phyloP scores from a whole-genome alignment of 1,284 basidiomycete species.

The Boletus hoseneyae region DNA sequence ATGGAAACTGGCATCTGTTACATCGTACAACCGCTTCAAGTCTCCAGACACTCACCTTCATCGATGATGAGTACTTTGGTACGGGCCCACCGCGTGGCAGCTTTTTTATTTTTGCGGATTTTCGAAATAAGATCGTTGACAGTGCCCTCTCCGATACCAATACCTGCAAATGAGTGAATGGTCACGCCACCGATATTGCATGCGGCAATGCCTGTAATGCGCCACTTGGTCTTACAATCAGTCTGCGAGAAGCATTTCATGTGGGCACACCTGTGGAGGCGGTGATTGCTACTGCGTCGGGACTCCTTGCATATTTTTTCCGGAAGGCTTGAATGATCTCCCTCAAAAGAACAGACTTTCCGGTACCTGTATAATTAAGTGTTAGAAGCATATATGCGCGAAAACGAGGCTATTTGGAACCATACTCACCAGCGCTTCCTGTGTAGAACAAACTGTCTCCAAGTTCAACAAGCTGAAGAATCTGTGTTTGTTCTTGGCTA shows the following conservation, averaged over 20 bases:
- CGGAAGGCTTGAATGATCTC: conserved; percentile 73
- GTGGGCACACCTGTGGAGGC: conserved; percentile 71
- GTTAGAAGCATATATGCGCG: conserved; percentile 7
- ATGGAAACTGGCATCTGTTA: conserved; percentile 68
- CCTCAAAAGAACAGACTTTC: conserved; percentile 87
- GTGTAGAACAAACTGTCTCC: conserved; percentile 93
- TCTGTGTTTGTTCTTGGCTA: conserved; percentile 81
- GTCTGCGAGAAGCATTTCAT: background rate
- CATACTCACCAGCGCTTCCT: conserved; percentile 83
- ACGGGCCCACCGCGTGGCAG: conserved; percentile 67
- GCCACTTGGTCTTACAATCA: conserved; percentile 2
- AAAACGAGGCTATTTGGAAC: conserved; percentile 6
- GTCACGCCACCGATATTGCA: conserved; percentile 91
- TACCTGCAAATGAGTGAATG: conserved; percentile 87
- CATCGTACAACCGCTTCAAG: background rate
- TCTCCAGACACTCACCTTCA: conserved; percentile 58
- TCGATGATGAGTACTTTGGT: conserved; percentile 86
- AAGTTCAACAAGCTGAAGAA: conserved; percentile 71
- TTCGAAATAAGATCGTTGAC: conserved; percentile 56
- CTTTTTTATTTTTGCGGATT: conserved; percentile 65
- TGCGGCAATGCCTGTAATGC: conserved; percentile 71
- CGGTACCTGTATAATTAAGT: conserved; percentile 59
- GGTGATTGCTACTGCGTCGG: conserved; percentile 76
- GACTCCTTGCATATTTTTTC: conserved; percentile 42
- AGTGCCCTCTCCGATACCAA: conserved; percentile 74